These are phyloP conservation scores for Phyllosticta ampelicida DNA, from an alignment of 2,329 filamentous ascomycete species.

Conservation along the genomic window DNA sequence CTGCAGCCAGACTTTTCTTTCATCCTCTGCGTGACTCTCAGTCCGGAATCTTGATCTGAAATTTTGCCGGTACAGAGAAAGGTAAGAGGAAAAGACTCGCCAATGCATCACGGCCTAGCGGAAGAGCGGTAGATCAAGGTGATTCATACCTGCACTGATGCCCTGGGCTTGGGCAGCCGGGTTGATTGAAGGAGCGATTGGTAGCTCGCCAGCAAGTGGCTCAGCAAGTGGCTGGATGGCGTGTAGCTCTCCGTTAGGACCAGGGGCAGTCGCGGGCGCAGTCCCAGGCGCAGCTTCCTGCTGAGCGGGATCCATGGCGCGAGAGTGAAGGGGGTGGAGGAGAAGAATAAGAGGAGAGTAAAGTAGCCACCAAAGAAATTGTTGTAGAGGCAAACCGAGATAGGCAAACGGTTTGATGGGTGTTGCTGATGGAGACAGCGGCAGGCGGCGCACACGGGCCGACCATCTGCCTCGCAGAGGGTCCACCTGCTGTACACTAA, in stretches of 20 bases:
- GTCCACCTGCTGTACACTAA: background rate
- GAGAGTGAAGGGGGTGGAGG: too few relatives aligned
- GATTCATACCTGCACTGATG: constrained; percentile 28
- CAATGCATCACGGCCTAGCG: background rate
- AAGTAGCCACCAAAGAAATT: background rate
- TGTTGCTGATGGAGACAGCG: background rate
- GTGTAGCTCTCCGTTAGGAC: constrained; percentile 2
- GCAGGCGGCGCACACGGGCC: background rate
- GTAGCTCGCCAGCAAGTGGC: constrained; percentile 23
- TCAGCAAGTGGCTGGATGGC: constrained; percentile 19
- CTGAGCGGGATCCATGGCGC: background rate
- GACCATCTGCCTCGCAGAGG: background rate
- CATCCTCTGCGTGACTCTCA: too few relatives aligned
- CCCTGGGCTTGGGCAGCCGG: constrained; percentile 26
- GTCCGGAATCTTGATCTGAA: too few relatives aligned
- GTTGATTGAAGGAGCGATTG: constrained; percentile 23
- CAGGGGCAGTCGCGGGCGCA: background rate
- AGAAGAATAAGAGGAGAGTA: background rate
- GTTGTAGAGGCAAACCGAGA: background rate
- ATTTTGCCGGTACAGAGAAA: background rate
- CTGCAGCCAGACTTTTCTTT: too few relatives aligned
- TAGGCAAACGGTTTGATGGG: background rate
- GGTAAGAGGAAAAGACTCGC: background rate
- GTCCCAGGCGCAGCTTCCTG: background rate
- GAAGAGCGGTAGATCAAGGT: background rate